phyloP scores from a whole-genome alignment of 495 filamentous ascomycete genomes.

The Trichoderma reesei region DNA sequence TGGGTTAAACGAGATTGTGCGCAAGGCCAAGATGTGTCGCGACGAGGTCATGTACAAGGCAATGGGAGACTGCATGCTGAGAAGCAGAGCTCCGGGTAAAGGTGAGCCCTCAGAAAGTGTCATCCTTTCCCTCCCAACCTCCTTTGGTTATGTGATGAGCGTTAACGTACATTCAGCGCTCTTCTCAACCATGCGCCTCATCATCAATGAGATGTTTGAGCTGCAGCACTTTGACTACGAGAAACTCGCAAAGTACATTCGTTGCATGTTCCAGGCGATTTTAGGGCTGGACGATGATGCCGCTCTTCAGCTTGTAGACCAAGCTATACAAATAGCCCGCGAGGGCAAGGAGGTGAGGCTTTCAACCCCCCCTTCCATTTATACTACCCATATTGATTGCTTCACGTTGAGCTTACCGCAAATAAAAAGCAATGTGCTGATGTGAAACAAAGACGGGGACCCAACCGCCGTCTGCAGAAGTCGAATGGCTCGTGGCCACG shows the following conservation, averaged over 20 bases:
- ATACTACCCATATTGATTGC: not conserved
- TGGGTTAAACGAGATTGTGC: conserved; percentile 49
- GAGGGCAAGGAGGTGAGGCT: conserved; percentile 30
- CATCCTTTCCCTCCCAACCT: not conserved
- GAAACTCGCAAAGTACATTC: conserved; percentile 59
- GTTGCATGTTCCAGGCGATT: conserved; percentile 59
- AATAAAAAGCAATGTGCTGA: not conserved
- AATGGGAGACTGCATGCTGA: conserved; percentile 53
- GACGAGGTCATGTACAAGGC: conserved; percentile 33
- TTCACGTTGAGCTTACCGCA: not conserved
- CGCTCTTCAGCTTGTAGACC: conserved; percentile 47
- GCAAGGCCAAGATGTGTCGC: conserved; percentile 35
- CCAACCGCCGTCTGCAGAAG: conserved; percentile 56
- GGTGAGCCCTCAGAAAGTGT: conserved; percentile 19
- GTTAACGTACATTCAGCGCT: conserved; percentile 22
- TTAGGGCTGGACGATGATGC: conserved; percentile 34
- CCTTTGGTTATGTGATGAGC: not conserved
- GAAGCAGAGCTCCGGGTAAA: conserved; percentile 41
- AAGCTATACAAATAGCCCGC: conserved; percentile 42
- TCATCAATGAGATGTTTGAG: conserved; percentile 53
- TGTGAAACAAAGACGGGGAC: conserved; percentile 25
- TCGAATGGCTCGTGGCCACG: conserved; percentile 66
- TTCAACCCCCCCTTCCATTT: not conserved
- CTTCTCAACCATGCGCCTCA: conserved; percentile 44
- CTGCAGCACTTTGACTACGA: conserved; percentile 39